These are phyloP conservation scores for Penicillium silybi DNA, from an alignment of 495 filamentous ascomycete species.

Conservation along the genomic window DNA sequence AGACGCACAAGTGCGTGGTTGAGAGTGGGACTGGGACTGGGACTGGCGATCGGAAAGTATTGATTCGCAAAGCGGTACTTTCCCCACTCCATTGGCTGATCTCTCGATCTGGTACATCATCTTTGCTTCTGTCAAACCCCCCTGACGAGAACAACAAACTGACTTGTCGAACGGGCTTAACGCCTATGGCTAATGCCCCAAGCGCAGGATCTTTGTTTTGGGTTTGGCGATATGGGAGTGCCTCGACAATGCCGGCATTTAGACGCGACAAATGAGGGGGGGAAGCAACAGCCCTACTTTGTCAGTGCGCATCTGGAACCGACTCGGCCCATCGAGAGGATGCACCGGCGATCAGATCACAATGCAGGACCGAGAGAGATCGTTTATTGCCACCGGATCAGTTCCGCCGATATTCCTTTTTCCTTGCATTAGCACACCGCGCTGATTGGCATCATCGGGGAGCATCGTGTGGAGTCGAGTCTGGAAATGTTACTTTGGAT, in stretches of 20 bases:
- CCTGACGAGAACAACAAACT: not conserved
- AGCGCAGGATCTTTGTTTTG: conserved; percentile 3
- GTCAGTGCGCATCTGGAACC: conserved; percentile 10
- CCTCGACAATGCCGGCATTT: not conserved
- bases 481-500: conserved; percentile 1
- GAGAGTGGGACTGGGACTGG: not conserved
- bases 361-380: conserved; percentile 7
- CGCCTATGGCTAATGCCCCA: not conserved
- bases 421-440: conserved; percentile 22
- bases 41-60: conserved; percentile 5
- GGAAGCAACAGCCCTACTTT: conserved; percentile 11
- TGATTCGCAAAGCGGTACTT: not conserved
- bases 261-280: conserved; percentile 3
- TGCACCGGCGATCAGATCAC: conserved; percentile 15
- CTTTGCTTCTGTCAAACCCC: not conserved
- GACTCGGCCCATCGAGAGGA: not conserved
- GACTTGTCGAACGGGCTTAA: not conserved
- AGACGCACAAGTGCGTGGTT: conserved; percentile 1
- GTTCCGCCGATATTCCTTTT: conserved; percentile 18
- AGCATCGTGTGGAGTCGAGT: conserved; percentile 12
- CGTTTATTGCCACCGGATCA: conserved; percentile 23
- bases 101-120: conserved; percentile 1
- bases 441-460: conserved; percentile 4
- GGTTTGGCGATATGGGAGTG: not conserved
- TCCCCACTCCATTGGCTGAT: conserved; percentile 2